Conservation (phyloP, 164 flowering plant species). For the Protea cynaroides region DNA sequence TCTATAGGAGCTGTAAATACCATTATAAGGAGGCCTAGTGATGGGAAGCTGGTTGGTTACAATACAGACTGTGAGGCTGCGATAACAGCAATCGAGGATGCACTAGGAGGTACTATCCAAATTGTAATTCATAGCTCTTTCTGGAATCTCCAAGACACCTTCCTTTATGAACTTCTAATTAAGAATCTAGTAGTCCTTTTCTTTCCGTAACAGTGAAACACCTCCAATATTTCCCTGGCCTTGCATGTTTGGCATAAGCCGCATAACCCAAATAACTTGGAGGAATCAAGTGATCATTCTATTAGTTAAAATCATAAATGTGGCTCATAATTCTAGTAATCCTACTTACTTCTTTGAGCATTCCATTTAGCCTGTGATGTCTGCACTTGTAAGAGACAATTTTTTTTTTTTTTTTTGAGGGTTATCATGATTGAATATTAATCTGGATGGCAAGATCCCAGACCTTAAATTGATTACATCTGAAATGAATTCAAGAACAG, state of each 20-base stretch:
- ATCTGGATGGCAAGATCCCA: too few relatives aligned
- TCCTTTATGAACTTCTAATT: neutral
- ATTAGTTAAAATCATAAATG: too few relatives aligned
- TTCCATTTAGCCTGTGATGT: too few relatives aligned
- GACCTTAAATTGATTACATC: too few relatives aligned
- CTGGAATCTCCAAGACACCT: neutral
- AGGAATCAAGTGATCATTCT: too few relatives aligned
- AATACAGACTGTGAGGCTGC: slow-evolving; percentile 68
- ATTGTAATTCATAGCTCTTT: neutral
- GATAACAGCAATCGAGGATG: slow-evolving; percentile 68
- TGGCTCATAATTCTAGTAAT: too few relatives aligned
- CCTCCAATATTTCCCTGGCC: neutral
- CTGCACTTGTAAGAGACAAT: too few relatives aligned
- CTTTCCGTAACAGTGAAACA: neutral
- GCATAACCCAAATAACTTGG: too few relatives aligned
- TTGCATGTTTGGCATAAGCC: neutral
- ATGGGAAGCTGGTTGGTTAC: slow-evolving; percentile 66
- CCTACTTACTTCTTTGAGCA: too few relatives aligned
- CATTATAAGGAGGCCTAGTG: slow-evolving; percentile 47
- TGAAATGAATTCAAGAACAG: too few relatives aligned
- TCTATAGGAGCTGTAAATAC: slow-evolving; percentile 70
- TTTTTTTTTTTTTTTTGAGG: too few relatives aligned
- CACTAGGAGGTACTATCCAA: slow-evolving; percentile 34
- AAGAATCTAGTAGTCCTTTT: neutral
- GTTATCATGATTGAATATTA: too few relatives aligned